phyloP scores from a whole-genome alignment of 2,329 filamentous ascomycete species.

The Hypoxylon sp. region DNA sequence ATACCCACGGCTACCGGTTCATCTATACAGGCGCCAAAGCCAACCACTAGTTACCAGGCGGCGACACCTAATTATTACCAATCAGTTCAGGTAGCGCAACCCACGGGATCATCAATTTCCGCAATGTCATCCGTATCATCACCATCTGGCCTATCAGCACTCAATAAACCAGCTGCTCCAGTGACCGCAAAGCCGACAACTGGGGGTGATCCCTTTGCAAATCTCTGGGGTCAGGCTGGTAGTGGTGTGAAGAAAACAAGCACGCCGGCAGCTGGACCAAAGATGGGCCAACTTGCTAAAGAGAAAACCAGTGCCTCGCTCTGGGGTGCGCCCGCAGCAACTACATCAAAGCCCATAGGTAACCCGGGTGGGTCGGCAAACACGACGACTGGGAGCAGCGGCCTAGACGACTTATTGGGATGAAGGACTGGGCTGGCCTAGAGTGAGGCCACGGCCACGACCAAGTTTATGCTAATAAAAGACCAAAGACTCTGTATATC shows the following conservation, averaged over 20 bases:
- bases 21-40: slow-evolving; percentile 64
- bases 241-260: slow-evolving; percentile 81
- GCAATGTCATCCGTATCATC: slow-evolving; percentile 46
- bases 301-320: slow-evolving; percentile 96
- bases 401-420: slow-evolving; percentile 55
- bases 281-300: slow-evolving; percentile 95
- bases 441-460: slow-evolving; percentile 4
- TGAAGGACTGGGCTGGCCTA: slow-evolving; percentile 36
- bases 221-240: slow-evolving; percentile 84
- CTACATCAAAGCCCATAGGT: slow-evolving; percentile 48
- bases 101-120: slow-evolving; percentile 52
- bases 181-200: slow-evolving; percentile 67
- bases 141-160: slow-evolving; percentile 59
- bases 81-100: slow-evolving; percentile 71
- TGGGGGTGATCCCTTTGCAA: slow-evolving; percentile 89
- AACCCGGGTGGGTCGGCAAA: slow-evolving; percentile 26
- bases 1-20: slow-evolving; percentile 62
- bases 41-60: slow-evolving; percentile 78
- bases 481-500: slow-evolving; percentile 34
- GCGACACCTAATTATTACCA: slow-evolving; percentile 95
- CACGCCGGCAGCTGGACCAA: slow-evolving; percentile 76
- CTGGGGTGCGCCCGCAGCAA: slow-evolving; percentile 80
- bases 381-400: slow-evolving; percentile 48
- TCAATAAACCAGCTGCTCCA: slow-evolving; percentile 64
- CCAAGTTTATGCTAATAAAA: slow-evolving; percentile 24